phyloP scores from a whole-genome alignment of 257 asterid genomes.

The Gynochthodes officinalis region DNA sequence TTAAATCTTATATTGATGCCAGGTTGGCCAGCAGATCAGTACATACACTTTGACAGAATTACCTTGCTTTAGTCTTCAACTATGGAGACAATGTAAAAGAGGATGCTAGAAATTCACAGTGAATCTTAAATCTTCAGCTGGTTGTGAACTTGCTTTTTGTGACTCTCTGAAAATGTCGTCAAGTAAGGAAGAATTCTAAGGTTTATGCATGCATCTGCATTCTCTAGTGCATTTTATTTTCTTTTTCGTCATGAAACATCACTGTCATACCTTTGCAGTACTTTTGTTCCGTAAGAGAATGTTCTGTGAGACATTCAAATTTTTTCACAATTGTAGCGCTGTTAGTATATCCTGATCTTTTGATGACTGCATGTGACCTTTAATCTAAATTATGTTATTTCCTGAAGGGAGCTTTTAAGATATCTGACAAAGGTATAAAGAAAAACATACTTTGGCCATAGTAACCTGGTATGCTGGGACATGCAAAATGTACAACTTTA shows the following conservation, averaged over 20 bases:
- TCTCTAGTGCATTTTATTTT: neutral
- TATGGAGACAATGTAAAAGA: no score
- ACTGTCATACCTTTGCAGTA: neutral
- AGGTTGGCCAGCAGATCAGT: neutral
- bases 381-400: conserved; percentile 7
- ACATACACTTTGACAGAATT: no score
- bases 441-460: conserved; percentile 24
- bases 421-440: conserved; percentile 38
- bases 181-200: neutral
- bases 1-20: neutral
- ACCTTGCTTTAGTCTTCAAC: no score
- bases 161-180: neutral
- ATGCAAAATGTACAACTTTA: neutral
- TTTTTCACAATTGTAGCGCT: neutral
- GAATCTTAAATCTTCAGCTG: neutral
- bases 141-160: neutral
- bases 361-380: neutral
- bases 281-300: no score
- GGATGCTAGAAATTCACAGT: neutral
- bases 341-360: neutral
- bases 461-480: conserved; percentile 24
- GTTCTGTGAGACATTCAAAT: no score
- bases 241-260: neutral
- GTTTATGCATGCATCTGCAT: neutral
- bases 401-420: conserved; percentile 41